Percentiles rank a stretch among this genome's conserved stretches.
phyloP scores from a whole-genome alignment of 2,329 filamentous ascomycete genomes.

The Colletotrichum sp. region DNA sequence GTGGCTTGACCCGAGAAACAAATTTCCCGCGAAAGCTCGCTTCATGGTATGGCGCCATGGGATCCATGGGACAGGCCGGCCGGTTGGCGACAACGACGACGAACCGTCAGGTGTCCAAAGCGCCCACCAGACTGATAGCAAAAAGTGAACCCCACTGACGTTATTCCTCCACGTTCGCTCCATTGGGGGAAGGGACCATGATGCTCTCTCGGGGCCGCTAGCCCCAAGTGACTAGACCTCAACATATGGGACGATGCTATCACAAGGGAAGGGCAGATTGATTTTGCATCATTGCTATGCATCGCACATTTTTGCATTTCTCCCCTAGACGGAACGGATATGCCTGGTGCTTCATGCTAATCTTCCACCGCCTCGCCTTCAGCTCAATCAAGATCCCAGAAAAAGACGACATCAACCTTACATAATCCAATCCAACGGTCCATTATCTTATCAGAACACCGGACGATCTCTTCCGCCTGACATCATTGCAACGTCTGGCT shows the following conservation, averaged over 20 bases:
- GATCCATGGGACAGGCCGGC: neutral
- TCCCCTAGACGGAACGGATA: neutral
- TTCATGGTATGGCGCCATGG: neutral
- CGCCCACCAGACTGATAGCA: neutral
- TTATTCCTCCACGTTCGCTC: neutral
- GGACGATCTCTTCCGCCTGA: neutral
- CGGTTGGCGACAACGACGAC: neutral
- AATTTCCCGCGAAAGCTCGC: neutral
- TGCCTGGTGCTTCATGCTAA: neutral
- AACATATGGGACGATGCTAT: neutral
- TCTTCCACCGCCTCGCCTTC: neutral
- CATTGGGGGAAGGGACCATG: neutral
- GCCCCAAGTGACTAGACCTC: neutral
- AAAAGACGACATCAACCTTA: neutral
- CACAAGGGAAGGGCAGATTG: neutral
- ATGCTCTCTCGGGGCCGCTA: neutral
- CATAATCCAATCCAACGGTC: neutral
- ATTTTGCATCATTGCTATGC: constrained; percentile 4
- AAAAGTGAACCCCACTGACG: constrained; percentile 7
- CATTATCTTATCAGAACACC: neutral
- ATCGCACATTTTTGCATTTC: neutral
- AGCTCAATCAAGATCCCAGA: neutral
- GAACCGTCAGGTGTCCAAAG: neutral
- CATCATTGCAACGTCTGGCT: neutral
- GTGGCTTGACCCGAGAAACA: neutral